Base-by-base conservation (phyloP, 306 rosid genomes). In the Dalbergia cochinchinensis region DNA sequence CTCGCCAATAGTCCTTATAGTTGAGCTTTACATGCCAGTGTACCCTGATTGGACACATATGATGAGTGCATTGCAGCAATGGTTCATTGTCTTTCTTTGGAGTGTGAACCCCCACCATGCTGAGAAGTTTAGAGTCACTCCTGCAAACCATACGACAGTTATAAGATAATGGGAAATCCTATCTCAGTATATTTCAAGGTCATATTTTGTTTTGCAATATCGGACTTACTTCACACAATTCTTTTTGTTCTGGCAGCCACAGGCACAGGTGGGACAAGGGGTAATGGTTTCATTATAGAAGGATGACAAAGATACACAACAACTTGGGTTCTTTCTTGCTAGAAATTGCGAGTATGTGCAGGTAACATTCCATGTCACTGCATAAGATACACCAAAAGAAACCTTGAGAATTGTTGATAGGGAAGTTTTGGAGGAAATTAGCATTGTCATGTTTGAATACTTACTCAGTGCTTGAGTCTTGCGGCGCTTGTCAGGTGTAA, bases 361-460 rank as follows among this genome's bases (percentile, higher is more conserved):
- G 59, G 98, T 92, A 79, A 92, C 99, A 47, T 95, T 95, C 99
- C 99, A 92, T 63, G 99, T 92, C 99, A 95, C 99, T 95, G 91
- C 83, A 86, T 65, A 41, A 57, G 51, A 75, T 11, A 60, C 8
- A 58, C 34, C 42, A 60, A 64, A 66, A 16, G 44, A 67, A 57
- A 75, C 54, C 47, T 20, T 7, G n/a, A 69, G 55, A 61, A 59
- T 54, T 37, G n/a, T 41, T 80, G 35, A 35, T 59, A 70, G 10
- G 31, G n/a, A 74, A 15, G 18, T 58, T 5, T 41, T 44, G 58
- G 73, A 60, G 16, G 62, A 73, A 63, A 47, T 55, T 15, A 44
- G 74, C 48, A 20, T 39, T 39, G 31, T 26, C 8, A 58, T 67
- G 78, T 7, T 48, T 81, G 41, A 41, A 69, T 78, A 70, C 92